phyloP scores from a whole-genome alignment of 2,329 filamentous ascomycete species.

The Xylaria sp. region DNA sequence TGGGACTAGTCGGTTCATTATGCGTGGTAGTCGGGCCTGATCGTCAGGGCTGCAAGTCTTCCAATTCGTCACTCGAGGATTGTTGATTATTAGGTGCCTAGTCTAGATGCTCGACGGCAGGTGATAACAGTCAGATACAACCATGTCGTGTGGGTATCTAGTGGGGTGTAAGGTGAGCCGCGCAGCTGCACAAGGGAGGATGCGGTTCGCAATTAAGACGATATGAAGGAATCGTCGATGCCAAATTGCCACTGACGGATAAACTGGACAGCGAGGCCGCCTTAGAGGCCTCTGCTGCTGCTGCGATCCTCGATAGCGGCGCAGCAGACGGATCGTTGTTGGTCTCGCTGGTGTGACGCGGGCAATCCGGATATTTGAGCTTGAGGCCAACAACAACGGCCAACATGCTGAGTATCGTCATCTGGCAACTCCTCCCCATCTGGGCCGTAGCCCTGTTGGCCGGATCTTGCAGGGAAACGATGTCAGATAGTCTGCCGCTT shows the following conservation, averaged over 20 bases:
- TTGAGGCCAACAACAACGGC: slow-evolving; percentile 26
- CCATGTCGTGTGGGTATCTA: slow-evolving; percentile 31
- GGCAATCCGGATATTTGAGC: slow-evolving; percentile 37
- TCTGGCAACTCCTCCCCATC: slow-evolving; percentile 20
- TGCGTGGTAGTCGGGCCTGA: slow-evolving; percentile 33
- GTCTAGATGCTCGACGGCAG: slow-evolving; percentile 34
- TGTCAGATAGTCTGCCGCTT: slow-evolving; percentile 35
- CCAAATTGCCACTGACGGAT: slow-evolving; percentile 46
- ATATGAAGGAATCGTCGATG: slow-evolving; percentile 42
- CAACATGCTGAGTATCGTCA: slow-evolving; percentile 18
- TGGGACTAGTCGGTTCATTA: slow-evolving; percentile 23
- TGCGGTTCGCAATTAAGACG: slow-evolving; percentile 37
- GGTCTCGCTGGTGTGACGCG: slow-evolving; percentile 31
- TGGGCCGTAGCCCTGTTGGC: slow-evolving; percentile 24
- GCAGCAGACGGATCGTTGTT: slow-evolving; percentile 28
- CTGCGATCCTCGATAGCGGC: slow-evolving; percentile 26
- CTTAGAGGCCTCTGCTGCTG: slow-evolving; percentile 23
- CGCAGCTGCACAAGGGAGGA: slow-evolving; percentile 27
- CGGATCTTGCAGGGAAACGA: slow-evolving; percentile 30
- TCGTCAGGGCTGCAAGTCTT: slow-evolving; percentile 38
- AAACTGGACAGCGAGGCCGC: slow-evolving; percentile 40
- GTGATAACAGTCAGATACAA: slow-evolving; percentile 31
- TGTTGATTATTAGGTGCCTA: slow-evolving; percentile 14
- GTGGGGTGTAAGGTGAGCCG: slow-evolving; percentile 29
- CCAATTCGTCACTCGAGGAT: slow-evolving; percentile 34